Percentiles rank a stretch among this genome's conserved stretches.
phyloP scores from a whole-genome alignment of 441 rosid genomes.

The Populus trichocarpa region DNA sequence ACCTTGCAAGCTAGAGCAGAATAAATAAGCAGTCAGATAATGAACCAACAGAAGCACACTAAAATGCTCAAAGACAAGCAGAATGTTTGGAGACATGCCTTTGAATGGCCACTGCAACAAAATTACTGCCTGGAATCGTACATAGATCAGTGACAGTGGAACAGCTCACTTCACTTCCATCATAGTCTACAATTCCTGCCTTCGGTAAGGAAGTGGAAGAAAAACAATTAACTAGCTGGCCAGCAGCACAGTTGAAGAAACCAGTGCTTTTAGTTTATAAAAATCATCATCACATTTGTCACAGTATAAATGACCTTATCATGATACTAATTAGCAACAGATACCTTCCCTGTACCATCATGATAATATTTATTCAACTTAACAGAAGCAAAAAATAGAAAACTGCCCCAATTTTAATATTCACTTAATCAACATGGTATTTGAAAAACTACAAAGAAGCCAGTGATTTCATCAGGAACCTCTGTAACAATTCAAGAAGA shows the following conservation, averaged over 20 bases:
- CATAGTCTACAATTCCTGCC: slow-evolving; percentile 45
- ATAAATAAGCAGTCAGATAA: slow-evolving; percentile 11
- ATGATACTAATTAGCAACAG: too few species aligned
- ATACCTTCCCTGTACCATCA: neutral
- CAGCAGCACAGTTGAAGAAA: neutral
- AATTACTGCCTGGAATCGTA: slow-evolving; percentile 41
- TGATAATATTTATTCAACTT: neutral
- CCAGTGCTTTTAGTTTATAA: neutral
- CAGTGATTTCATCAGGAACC: slow-evolving; percentile 3
- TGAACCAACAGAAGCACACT: slow-evolving; percentile 6
- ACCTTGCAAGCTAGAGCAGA: slow-evolving; percentile 64
- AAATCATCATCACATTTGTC: neutral
- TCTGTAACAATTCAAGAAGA: neutral
- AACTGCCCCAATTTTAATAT: neutral
- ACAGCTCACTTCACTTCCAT: slow-evolving; percentile 41
- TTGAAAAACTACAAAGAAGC: neutral
- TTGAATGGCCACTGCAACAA: slow-evolving; percentile 74
- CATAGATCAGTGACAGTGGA: slow-evolving; percentile 62
- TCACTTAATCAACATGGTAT: neutral
- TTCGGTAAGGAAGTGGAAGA: slow-evolving; percentile 39
- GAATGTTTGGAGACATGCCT: slow-evolving; percentile 38
- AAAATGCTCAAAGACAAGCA: neutral
- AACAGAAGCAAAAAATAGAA: neutral
- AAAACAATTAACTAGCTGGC: slow-evolving; percentile 12
- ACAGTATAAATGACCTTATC: too few species aligned